Evolutionary conservation across 2,329 filamentous ascomycete genomes (phyloP).

Genomic region (Grosmannia huntii): DNA sequence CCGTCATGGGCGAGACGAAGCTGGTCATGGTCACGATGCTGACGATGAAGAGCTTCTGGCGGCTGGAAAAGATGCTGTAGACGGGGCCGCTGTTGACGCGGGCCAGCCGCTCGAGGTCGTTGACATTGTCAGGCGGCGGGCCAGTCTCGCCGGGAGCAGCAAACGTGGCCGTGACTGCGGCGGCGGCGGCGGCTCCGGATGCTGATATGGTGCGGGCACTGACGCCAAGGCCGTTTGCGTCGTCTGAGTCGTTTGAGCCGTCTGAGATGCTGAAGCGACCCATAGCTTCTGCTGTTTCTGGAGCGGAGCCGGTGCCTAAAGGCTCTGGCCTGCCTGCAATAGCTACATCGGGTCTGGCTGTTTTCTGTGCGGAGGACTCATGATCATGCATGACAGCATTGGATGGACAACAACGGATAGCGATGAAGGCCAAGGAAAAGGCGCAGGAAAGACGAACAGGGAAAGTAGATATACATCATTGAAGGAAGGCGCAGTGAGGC

Average conservation of each 20-base stretch:
- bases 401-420: background rate
- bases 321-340: background rate
- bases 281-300: background rate
- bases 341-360: background rate
- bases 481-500: background rate
- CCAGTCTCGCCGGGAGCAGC: background rate
- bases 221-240: background rate
- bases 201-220: background rate
- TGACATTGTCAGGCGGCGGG: background rate
- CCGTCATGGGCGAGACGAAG: conserved; percentile 45
- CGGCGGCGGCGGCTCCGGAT: background rate
- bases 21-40: conserved; percentile 38
- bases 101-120: conserved; percentile 21
- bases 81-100: conserved; percentile 25
- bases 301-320: background rate
- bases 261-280: background rate
- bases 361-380: background rate
- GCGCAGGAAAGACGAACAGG: background rate
- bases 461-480: background rate
- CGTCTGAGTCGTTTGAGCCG: background rate
- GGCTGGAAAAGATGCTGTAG: conserved; percentile 26
- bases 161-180: background rate
- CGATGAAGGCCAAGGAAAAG: background rate
- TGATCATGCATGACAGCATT: conserved; percentile 9
- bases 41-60: conserved; percentile 38